Percentiles rank a stretch among this genome's conserved stretches.
phyloP scores from a whole-genome alignment of 257 asterid species.

The Solanum lycopersicoides region DNA sequence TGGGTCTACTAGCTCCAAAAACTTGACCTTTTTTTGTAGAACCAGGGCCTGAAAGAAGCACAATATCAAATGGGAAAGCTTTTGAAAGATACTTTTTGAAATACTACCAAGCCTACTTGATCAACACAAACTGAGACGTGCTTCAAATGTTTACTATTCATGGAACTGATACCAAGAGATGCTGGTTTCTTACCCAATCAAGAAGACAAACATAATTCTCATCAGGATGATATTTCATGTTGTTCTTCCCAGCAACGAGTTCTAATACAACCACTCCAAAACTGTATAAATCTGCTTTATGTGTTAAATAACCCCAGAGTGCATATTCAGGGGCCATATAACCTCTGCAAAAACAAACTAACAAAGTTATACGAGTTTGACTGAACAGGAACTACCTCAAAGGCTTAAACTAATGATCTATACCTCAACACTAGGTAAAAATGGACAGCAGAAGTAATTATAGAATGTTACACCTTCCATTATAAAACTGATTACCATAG shows the following conservation, averaged over 20 bases:
- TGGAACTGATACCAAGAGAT: background rate
- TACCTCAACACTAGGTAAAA: background rate
- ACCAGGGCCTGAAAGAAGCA: conserved; percentile 38
- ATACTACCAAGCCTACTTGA: background rate
- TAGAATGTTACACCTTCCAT: background rate
- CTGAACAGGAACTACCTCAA: background rate
- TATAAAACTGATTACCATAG: background rate
- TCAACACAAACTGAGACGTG: background rate
- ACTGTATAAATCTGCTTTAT: conserved; percentile 62
- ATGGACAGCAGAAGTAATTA: background rate
- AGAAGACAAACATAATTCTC: conserved; percentile 53
- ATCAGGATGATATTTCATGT: conserved; percentile 37
- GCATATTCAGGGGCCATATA: conserved; percentile 79
- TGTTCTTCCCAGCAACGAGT: conserved; percentile 51
- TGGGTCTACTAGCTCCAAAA: conserved; percentile 49
- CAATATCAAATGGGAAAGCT: background rate
- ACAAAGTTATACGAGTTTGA: background rate
- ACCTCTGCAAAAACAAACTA: conserved; percentile 24
- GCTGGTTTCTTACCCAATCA: conserved; percentile 45
- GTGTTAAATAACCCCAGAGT: conserved; percentile 59
- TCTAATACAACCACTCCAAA: conserved; percentile 59
- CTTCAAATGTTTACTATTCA: background rate
- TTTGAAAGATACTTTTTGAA: background rate
- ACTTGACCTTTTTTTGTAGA: conserved; percentile 31
- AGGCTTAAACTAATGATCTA: background rate